Conservation (phyloP, 441 rosid species). For the Theobroma grandiflorum region DNA sequence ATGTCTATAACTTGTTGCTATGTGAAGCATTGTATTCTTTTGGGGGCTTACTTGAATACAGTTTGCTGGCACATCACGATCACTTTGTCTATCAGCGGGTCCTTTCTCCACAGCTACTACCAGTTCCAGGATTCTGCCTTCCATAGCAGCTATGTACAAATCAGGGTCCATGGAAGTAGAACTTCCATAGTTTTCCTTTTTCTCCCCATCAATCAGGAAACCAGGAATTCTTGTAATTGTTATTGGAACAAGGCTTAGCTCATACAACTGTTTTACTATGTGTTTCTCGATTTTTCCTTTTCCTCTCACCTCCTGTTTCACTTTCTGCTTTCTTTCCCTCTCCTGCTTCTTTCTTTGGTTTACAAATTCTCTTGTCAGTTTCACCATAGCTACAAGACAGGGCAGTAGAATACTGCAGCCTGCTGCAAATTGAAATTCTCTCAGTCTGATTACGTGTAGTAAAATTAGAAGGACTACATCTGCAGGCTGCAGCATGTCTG, state of each 20-base stretch:
- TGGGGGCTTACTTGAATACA: constrained; percentile 10
- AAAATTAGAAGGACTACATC: neutral
- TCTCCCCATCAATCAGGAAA: neutral
- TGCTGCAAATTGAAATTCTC: neutral
- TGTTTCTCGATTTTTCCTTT: neutral
- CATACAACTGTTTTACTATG: neutral
- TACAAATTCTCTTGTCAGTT: neutral
- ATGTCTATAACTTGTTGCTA: constrained; percentile 4
- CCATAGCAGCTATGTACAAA: constrained; percentile 13
- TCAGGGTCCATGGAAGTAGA: constrained; percentile 16
- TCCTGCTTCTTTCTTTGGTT: neutral
- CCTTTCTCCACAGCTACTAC: constrained; percentile 2
- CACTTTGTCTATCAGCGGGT: neutral
- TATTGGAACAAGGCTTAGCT: neutral
- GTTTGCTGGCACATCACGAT: neutral
- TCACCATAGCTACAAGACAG: neutral
- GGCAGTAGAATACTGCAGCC: neutral
- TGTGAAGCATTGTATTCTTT: constrained; percentile 13
- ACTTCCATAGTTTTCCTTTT: neutral
- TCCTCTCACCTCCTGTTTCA: neutral
- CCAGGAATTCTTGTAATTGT: neutral
- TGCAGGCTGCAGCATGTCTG: neutral
- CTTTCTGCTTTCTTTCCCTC: neutral
- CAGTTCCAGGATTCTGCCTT: constrained; percentile 6
- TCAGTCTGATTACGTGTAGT: too few species aligned